These are phyloP conservation scores for Xylariaceae sp. DNA, from an alignment of 2,329 filamentous ascomycete species.

Conservation along the genomic window DNA sequence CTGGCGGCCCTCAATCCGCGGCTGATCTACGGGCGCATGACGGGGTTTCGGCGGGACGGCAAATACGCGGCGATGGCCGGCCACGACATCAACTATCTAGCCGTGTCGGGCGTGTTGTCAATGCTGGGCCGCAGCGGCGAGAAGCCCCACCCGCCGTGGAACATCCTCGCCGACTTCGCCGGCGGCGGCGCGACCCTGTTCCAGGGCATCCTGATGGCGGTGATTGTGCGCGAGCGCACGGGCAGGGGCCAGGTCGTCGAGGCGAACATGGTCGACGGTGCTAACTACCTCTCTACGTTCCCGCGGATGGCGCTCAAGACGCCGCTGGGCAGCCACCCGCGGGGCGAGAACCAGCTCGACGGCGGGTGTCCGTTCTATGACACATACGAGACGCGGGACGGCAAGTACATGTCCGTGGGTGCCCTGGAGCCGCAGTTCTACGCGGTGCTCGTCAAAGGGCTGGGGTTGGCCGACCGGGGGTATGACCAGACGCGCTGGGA, in stretches of 20 bases:
- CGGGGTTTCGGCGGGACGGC: constrained; percentile 87
- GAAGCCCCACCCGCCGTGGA: constrained; percentile 79
- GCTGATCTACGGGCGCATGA: constrained; percentile 84
- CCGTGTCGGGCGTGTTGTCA: constrained; percentile 79
- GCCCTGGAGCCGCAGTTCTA: constrained; percentile 91
- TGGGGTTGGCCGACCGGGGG: constrained; percentile 61
- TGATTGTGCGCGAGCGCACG: constrained; percentile 67
- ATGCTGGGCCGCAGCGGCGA: constrained; percentile 74
- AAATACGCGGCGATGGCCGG: constrained; percentile 88
- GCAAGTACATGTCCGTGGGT: constrained; percentile 84
- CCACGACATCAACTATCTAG: constrained; percentile 96
- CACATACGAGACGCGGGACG: constrained; percentile 83
- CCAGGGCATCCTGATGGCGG: constrained; percentile 79
- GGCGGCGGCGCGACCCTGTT: constrained; percentile 85
- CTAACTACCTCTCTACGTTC: constrained; percentile 78
- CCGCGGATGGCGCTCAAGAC: constrained; percentile 71
- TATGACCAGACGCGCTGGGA: constrained; percentile 65
- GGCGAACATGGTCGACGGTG: constrained; percentile 96
- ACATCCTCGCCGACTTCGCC: constrained; percentile 89
- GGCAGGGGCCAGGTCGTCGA: constrained; percentile 88
- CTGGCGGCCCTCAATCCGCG: constrained; percentile 72
- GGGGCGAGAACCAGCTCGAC: constrained; percentile 82
- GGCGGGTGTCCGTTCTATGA: constrained; percentile 88
- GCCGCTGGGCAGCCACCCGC: constrained; percentile 63
- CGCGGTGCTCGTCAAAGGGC: constrained; percentile 66